Conservation (phyloP, 129 eudicot genomes). For the Chrysanthemum makinoi region DNA sequence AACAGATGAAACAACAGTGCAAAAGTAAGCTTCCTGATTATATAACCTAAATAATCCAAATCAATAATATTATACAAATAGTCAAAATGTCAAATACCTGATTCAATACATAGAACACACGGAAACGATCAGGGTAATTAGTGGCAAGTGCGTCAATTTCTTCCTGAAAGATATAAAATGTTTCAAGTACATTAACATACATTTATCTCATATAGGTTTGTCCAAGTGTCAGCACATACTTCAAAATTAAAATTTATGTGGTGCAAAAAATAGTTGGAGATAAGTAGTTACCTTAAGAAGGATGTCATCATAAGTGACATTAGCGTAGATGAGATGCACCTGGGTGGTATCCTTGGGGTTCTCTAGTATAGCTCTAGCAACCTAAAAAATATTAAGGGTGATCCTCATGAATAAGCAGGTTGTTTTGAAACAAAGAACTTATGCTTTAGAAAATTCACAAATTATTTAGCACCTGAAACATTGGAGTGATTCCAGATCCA, state of each 20-base stretch:
- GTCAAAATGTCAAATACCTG: slow-evolving; percentile 42
- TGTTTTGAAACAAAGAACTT: slow-evolving; percentile 13
- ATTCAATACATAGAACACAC: slow-evolving; percentile 75
- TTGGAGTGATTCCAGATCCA: slow-evolving; percentile 97
- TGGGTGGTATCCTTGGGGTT: slow-evolving; percentile 76
- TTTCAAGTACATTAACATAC: slow-evolving; percentile 1
- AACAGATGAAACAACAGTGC: neutral
- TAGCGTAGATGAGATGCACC: slow-evolving; percentile 90
- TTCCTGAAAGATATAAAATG: slow-evolving; percentile 43
- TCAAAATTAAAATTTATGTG: too few relatives aligned
- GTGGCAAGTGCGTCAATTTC: slow-evolving; percentile 64
- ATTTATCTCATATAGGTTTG: neutral
- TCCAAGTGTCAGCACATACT: too few relatives aligned
- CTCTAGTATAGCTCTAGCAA: slow-evolving; percentile 90
- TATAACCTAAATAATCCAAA: neutral
- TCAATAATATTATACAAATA: neutral
- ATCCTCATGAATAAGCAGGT: slow-evolving; percentile 9
- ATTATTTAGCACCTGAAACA: slow-evolving; percentile 72
- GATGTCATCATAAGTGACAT: slow-evolving; percentile 83
- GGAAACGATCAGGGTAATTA: slow-evolving; percentile 60
- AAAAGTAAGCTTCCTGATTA: neutral
- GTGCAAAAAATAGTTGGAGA: neutral
- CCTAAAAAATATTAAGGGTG: slow-evolving; percentile 34
- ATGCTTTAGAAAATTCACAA: neutral
- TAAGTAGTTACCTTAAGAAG: slow-evolving; percentile 62